These are phyloP conservation scores for Cinnamomum micranthum DNA, from an alignment of 164 flowering plant species.

Conservation along the genomic window DNA sequence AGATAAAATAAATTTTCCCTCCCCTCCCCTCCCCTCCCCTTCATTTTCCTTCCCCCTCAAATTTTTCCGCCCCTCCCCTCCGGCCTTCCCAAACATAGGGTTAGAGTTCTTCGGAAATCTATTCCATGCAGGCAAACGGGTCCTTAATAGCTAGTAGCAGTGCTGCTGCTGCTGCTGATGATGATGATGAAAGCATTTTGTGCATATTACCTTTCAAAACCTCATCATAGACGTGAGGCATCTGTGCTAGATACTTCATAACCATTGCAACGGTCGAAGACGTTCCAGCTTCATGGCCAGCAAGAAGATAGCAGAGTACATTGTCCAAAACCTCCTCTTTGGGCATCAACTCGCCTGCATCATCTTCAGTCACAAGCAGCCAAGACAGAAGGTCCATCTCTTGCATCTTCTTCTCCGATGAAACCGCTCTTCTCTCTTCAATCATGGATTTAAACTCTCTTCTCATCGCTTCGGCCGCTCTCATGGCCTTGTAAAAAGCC, in stretches of 20 bases:
- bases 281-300: constrained; percentile 53
- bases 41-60: too few species aligned
- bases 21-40: too few species aligned
- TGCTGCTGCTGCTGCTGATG: not conserved
- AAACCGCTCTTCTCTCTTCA: constrained; percentile 18
- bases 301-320: constrained; percentile 47
- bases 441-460: constrained; percentile 19
- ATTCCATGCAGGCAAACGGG: too few species aligned
- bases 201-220: constrained; percentile 11
- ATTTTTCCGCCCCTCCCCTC: too few species aligned
- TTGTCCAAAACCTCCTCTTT: constrained; percentile 53
- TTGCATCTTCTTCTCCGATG: constrained; percentile 6
- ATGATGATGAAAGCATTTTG: not conserved
- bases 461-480: constrained; percentile 23
- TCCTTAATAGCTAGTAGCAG: too few species aligned
- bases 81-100: too few species aligned
- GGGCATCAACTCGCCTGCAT: constrained; percentile 31
- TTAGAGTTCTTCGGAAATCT: too few species aligned
- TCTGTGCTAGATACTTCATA: constrained; percentile 35
- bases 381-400: constrained; percentile 17
- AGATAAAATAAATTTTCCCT: too few species aligned
- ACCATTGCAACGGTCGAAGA: constrained; percentile 41
- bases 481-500: constrained; percentile 15
- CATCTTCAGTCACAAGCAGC: constrained; percentile 11
- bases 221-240: constrained; percentile 17